Evolutionary conservation across 306 rosid species (phyloP), one percentile per base, ranked within the genome.

Genomic region (Cajanus cajan): DNA sequence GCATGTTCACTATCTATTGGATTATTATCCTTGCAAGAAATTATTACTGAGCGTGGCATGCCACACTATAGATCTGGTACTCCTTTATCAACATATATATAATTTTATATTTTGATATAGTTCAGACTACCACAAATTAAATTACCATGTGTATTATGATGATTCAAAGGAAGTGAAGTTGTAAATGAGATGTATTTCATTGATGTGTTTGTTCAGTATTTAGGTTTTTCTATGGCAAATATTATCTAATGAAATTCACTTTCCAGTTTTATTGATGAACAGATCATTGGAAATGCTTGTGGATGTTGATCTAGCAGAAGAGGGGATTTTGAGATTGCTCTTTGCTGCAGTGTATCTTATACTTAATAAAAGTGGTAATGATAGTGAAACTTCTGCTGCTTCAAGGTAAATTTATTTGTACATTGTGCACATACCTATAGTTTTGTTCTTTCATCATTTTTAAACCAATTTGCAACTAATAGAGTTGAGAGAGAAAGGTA

Each of bases 241-340:
- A 74, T 84, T 78, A 48, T 79, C 85, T 76, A 77, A 86, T 85
- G 87, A 72, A 80, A 85, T 88, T 82, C 84, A 81, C 85, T 82
- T 86, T 86, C 79, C 85, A 71, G 87, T 84, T 79, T 84, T 85
- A 77, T 77, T 81, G 77, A 84, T 89, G 85, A 78, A 83, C 98
- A 94, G 98, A 85, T 92, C 95, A 80, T 87, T 94, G 89, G 97
- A 90, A 86, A 92, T 86, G 95, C 98, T 94, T 88, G 98, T 84
- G 73, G 92, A 82, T 72, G 95, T 92, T 77, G 85, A 88, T 88
- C 89, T 89, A 2, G 97, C 89, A 18, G 98, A 92, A 85, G 98
- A 90, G 81, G 98, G 97, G 48, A 78, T 94, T 72, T 79, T 92
- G 85, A 88, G 97, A 77, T 87, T 94, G 86, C 88, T 94, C 82